phyloP scores from a whole-genome alignment of 2,329 filamentous ascomycete genomes.

The Epichloe brachyelytri region DNA sequence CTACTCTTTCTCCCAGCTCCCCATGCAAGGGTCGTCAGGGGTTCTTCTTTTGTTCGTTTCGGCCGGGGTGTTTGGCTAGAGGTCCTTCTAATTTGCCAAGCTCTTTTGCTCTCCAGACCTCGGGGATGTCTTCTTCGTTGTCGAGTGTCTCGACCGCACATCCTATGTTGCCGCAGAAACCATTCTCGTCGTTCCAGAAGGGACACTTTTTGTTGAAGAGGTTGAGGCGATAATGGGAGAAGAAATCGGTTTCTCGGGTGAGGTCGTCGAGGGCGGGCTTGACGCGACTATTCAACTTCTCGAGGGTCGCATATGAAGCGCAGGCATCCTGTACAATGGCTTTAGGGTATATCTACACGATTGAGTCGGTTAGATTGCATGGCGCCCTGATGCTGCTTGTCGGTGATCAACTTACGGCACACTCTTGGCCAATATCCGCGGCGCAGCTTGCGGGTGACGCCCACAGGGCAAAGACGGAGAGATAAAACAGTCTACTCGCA shows the following conservation, averaged over 20 bases:
- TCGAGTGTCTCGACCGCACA: constrained; percentile 93
- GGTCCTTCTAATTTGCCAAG: constrained; percentile 87
- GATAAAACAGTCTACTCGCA: constrained; percentile 41
- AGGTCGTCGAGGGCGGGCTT: constrained; percentile 68
- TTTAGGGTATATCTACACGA: constrained; percentile 64
- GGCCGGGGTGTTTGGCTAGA: constrained; percentile 76
- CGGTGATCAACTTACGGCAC: constrained; percentile 32
- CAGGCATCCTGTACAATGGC: constrained; percentile 90
- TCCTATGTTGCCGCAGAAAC: constrained; percentile 93
- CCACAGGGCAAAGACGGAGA: constrained; percentile 44
- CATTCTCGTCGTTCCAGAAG: constrained; percentile 88
- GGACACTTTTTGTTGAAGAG: constrained; percentile 90
- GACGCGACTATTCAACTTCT: constrained; percentile 65
- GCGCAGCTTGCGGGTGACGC: constrained; percentile 33
- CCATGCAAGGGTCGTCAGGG: constrained; percentile 67
- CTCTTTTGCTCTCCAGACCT: constrained; percentile 83
- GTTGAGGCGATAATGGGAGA: constrained; percentile 92
- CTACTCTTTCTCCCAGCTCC: constrained; percentile 70
- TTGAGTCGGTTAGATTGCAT: constrained; percentile 2
- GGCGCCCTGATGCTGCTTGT: background rate
- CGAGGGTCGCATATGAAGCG: constrained; percentile 83
- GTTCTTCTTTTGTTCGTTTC: constrained; percentile 56
- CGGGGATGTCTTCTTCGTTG: constrained; percentile 85
- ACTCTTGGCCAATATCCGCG: constrained; percentile 30
- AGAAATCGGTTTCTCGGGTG: constrained; percentile 86